phyloP scores from a whole-genome alignment of 2,329 filamentous ascomycete genomes.

The Ascomycota sp. region DNA sequence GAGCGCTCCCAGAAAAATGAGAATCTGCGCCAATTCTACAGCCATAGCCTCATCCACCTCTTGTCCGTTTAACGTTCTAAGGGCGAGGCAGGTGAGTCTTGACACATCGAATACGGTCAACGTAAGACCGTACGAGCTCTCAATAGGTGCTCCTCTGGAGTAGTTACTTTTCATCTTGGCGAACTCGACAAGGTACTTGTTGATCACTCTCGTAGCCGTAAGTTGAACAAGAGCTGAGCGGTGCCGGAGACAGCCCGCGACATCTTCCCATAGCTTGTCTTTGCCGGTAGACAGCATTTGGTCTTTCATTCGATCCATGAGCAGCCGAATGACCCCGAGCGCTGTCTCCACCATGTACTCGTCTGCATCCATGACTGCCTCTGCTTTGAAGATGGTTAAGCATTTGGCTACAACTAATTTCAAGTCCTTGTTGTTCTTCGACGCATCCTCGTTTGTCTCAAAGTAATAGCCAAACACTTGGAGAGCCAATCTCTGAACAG shows the following conservation, averaged over 20 bases:
- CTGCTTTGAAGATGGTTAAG: conserved; percentile 29
- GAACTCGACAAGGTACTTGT: conserved; percentile 63
- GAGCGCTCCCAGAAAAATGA: conserved; percentile 57
- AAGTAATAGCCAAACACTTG: conserved; percentile 73
- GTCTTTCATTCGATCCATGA: conserved; percentile 46
- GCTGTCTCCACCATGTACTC: conserved; percentile 59
- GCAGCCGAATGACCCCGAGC: conserved; percentile 45
- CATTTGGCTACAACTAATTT: conserved; percentile 37
- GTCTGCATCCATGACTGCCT: conserved; percentile 31
- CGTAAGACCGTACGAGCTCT: conserved; percentile 49
- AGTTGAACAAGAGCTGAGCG: conserved; percentile 57
- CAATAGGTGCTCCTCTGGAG: conserved; percentile 32
- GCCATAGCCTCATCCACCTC: conserved; percentile 57
- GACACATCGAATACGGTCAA: conserved; percentile 44
- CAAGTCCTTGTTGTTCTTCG: conserved; percentile 47
- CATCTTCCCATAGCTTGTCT: conserved; percentile 47
- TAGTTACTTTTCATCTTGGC: conserved; percentile 36
- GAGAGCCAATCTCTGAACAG: conserved; percentile 52
- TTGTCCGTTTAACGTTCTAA: conserved; percentile 35
- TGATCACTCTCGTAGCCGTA: conserved; percentile 52
- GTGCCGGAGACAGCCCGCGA: conserved; percentile 51
- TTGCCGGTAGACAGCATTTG: conserved; percentile 39
- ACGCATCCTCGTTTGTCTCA: conserved; percentile 38
- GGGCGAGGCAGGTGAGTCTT: conserved; percentile 29
- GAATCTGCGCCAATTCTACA: conserved; percentile 56